Base-by-base conservation (phyloP, 2,329 filamentous ascomycete species). In the Alternaria dauci region DNA sequence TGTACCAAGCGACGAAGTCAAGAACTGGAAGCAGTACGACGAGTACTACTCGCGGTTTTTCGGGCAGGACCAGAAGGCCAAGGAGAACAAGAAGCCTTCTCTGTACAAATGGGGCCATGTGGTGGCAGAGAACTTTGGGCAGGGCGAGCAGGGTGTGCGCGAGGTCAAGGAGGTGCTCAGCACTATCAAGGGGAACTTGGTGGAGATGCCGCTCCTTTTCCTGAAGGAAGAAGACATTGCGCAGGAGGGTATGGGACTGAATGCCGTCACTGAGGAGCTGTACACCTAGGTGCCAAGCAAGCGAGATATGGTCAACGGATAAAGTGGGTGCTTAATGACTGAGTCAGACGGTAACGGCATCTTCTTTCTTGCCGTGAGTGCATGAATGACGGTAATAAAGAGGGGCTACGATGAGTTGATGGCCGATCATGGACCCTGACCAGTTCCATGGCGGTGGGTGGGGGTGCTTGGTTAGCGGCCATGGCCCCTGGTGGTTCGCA, bases 171-270 rank as follows among this genome's bases (percentile, higher is more conserved):
- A 91, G 52, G 88, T 94, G 72, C 92, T 96, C 86, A 89, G 65
- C 38, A 76, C 70, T 28, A 91, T 94, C 8, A 88, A 89, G 44
- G 81, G 81, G n/a, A 83, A 77, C 18, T 65, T 84, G 50, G 82
- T 97, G 8, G 92, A 97, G 83, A 97, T 97, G 94, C 93, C 93
- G 28, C 82, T 97, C 69, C 83, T 92, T 67, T 97, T 97, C 82
- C 81, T 97, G 76, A 89, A 90, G 71, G 91, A 93, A 34, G 87
- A 92, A 71, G 93, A 97, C 76, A 89, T 97, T 77, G 94, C 94
- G 4, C 89, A 93, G 83, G 87, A 93, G 69, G 93, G 93, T 0
- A 71, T 96, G 71, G 84, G 86, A 23, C 65, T 84, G 65, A 84
- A 84, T 69, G 78, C 80, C 23, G 76, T 83, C 58, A 83, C 82